phyloP scores from a whole-genome alignment of 352 stramenopile genomes.

The Phytopythium delawarense region DNA sequence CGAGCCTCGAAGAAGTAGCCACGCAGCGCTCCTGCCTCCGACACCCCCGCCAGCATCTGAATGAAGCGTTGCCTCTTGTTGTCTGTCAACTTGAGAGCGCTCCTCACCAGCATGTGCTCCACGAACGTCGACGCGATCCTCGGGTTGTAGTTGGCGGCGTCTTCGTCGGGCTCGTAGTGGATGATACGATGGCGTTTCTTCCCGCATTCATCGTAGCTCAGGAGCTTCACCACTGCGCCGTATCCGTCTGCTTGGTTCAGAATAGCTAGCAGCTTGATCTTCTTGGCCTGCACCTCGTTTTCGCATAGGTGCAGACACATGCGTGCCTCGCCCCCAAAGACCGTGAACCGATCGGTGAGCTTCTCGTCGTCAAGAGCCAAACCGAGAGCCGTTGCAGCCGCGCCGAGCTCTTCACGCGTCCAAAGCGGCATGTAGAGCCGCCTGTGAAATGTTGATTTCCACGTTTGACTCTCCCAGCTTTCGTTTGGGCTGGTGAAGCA shows the following conservation, averaged over 20 bases:
- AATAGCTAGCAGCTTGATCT: neutral
- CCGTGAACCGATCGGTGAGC: neutral
- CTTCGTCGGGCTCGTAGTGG: neutral
- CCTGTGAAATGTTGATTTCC: too few species aligned
- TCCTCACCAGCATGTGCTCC: neutral
- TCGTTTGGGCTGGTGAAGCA: neutral
- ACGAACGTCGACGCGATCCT: neutral
- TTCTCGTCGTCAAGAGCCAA: neutral
- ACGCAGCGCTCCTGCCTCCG: neutral
- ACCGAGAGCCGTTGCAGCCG: neutral
- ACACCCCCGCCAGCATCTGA: neutral
- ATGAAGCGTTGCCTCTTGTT: neutral
- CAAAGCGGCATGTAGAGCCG: neutral
- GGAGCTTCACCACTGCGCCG: neutral
- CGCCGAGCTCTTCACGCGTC: neutral
- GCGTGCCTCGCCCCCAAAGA: neutral
- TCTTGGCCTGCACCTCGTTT: neutral
- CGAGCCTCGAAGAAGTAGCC: neutral
- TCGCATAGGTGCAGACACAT: neutral
- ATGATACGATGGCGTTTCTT: neutral
- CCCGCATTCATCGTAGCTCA: neutral
- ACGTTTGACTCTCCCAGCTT: neutral
- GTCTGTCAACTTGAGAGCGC: neutral
- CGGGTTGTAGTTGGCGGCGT: neutral
- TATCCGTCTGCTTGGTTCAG: too few species aligned